Conservation (phyloP, 228 moss, liverwort and hornwort species). For the Sphagnum magellanicum region DNA sequence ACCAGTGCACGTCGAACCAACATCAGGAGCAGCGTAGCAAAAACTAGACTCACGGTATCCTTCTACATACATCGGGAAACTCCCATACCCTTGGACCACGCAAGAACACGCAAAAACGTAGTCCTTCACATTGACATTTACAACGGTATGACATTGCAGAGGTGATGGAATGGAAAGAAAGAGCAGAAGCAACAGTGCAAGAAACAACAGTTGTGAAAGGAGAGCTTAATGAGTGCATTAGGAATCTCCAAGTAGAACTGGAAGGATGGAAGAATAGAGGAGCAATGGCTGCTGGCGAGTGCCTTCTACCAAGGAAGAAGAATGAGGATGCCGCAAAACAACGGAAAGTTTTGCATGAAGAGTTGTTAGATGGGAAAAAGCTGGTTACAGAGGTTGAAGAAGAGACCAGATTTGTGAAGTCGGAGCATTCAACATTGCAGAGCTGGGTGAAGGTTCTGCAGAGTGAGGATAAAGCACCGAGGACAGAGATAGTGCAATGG, state of each 20-base stretch:
- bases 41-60: too few species aligned
- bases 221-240: constrained; percentile 16
- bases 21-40: too few species aligned
- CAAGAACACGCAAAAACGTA: too few species aligned
- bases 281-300: constrained; percentile 45
- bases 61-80: too few species aligned
- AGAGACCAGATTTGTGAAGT: constrained; percentile 5
- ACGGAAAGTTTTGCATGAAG: constrained; percentile 27
- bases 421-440: constrained; percentile 15
- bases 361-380: constrained; percentile 50
- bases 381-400: constrained; percentile 25
- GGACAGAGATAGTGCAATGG: too few species aligned
- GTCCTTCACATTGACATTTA: too few species aligned
- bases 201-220: constrained; percentile 11
- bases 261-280: constrained; percentile 47
- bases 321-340: constrained; percentile 26
- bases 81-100: too few species aligned
- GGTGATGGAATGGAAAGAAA: too few species aligned
- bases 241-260: constrained; percentile 25
- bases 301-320: constrained; percentile 40
- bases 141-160: too few species aligned
- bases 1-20: too few species aligned
- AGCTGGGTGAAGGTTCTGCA: constrained; percentile 15
- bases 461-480: constrained; percentile 18
- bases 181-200: too few species aligned